Conservation (phyloP, 2,329 filamentous ascomycete genomes). For the Thielaviopsis musarum region DNA sequence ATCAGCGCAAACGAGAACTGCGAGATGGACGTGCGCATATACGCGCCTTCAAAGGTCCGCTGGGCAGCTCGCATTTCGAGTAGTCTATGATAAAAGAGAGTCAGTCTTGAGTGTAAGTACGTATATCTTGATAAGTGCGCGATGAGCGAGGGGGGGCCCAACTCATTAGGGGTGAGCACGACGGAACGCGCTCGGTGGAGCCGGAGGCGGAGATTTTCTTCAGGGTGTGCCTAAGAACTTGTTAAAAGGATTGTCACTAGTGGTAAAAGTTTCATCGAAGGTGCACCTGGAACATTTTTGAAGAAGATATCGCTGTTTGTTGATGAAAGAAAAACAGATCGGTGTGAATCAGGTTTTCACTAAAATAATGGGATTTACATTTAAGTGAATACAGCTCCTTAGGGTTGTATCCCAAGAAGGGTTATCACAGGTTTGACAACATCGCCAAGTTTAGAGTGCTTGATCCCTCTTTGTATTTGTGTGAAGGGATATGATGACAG, state of each 20-base stretch:
- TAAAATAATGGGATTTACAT: too few species aligned
- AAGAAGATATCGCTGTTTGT: too few species aligned
- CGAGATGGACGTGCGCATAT: constrained; percentile 82
- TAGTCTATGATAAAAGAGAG: constrained; percentile 31
- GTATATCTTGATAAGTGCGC: not conserved
- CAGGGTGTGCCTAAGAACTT: constrained; percentile 39
- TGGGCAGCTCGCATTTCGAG: constrained; percentile 91
- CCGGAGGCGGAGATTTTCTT: constrained; percentile 61
- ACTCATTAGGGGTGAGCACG: constrained; percentile 63
- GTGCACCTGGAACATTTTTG: not conserved
- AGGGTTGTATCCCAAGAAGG: too few species aligned
- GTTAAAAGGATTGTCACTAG: not conserved
- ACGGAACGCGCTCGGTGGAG: constrained; percentile 73
- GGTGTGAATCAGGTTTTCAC: too few species aligned
- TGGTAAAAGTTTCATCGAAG: not conserved
- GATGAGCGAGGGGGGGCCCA: constrained; percentile 16
- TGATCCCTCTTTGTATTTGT: too few species aligned
- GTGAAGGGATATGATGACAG: too few species aligned
- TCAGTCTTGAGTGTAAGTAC: not conserved
- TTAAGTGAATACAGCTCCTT: too few species aligned
- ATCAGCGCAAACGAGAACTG: constrained; percentile 93
- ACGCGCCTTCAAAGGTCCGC: constrained; percentile 92
- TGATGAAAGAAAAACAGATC: too few species aligned
- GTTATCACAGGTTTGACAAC: too few species aligned
- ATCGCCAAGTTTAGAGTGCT: too few species aligned